phyloP scores from a whole-genome alignment of 768 basidiomycete genomes.

The Suillus discolor region DNA sequence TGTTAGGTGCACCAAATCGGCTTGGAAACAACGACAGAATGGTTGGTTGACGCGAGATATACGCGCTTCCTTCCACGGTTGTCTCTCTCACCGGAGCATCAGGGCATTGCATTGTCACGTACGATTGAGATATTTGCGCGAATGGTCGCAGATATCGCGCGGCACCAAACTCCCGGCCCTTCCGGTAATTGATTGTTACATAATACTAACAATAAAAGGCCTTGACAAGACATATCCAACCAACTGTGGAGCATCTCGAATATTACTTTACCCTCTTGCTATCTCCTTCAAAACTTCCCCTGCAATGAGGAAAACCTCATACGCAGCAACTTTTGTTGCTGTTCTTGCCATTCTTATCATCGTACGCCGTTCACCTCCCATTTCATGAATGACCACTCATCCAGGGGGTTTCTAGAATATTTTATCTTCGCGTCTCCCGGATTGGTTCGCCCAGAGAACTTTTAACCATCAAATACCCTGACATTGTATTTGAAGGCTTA shows the following conservation, averaged over 20 bases:
- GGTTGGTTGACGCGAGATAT: neutral
- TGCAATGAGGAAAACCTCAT: conserved; percentile 70
- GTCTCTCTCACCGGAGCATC: neutral
- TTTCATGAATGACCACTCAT: neutral
- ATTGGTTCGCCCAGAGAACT: conserved; percentile 54
- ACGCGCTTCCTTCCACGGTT: neutral
- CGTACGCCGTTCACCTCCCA: conserved; percentile 39
- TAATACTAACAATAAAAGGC: neutral
- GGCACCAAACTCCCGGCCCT: neutral
- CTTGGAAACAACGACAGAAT: neutral
- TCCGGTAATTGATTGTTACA: neutral
- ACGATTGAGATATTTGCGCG: conserved; percentile 24
- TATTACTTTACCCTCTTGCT: neutral
- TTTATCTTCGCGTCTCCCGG: conserved; percentile 54
- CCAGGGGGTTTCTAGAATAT: conserved; percentile 47
- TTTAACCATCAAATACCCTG: conserved; percentile 24
- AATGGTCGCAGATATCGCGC: conserved; percentile 19
- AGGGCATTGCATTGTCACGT: neutral
- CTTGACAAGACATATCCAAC: neutral
- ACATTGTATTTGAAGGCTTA: conserved; percentile 41
- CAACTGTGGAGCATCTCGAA: conserved; percentile 10
- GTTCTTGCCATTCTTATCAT: conserved; percentile 52
- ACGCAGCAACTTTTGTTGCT: conserved; percentile 62
- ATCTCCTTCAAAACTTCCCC: conserved; percentile 1
- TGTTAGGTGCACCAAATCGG: neutral